Percentiles rank a stretch among this genome's conserved stretches.
Evolutionary conservation across 768 basidiomycete genomes (phyloP).

Genomic region (Hygrophoropsis aurantiaca): DNA sequence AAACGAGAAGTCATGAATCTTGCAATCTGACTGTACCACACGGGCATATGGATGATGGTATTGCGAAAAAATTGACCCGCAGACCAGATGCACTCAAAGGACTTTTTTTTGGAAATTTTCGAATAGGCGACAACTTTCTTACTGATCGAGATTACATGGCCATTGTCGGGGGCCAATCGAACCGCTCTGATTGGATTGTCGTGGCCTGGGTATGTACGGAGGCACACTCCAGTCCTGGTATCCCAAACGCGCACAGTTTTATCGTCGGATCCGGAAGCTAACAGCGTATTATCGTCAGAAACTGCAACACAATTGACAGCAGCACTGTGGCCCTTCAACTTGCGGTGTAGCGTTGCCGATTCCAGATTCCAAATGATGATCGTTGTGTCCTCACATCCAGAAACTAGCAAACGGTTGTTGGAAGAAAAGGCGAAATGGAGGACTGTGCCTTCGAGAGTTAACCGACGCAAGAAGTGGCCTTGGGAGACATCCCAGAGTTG

Average conservation of each 20-base stretch:
- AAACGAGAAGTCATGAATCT: slow-evolving; percentile 7
- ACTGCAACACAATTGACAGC: slow-evolving; percentile 17
- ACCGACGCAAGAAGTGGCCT: slow-evolving; percentile 8
- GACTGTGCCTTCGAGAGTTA: slow-evolving; percentile 19
- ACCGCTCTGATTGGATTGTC: slow-evolving; percentile 12
- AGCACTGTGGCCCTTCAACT: slow-evolving; percentile 19
- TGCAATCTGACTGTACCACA: slow-evolving; percentile 5
- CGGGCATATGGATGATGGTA: neutral
- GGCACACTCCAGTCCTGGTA: slow-evolving; percentile 12
- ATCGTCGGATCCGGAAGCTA: slow-evolving; percentile 25
- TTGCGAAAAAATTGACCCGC: neutral
- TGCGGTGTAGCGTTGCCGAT: slow-evolving; percentile 11
- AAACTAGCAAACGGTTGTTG: slow-evolving; percentile 16
- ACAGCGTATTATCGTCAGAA: slow-evolving; percentile 13
- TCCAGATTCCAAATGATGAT: slow-evolving; percentile 22
- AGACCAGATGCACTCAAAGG: slow-evolving; percentile 4
- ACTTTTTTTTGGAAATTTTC: slow-evolving; percentile 3
- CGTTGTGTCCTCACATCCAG: slow-evolving; percentile 21
- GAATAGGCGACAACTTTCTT: slow-evolving; percentile 7
- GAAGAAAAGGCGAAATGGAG: slow-evolving; percentile 18
- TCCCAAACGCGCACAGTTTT: slow-evolving; percentile 25
- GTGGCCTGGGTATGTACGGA: slow-evolving; percentile 12
- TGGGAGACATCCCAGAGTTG: slow-evolving; percentile 23
- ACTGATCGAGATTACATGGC: slow-evolving; percentile 6
- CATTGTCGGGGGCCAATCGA: slow-evolving; percentile 13